phyloP scores from a whole-genome alignment of 208 protist genomes.

The Trypanosoma scelopori region DNA sequence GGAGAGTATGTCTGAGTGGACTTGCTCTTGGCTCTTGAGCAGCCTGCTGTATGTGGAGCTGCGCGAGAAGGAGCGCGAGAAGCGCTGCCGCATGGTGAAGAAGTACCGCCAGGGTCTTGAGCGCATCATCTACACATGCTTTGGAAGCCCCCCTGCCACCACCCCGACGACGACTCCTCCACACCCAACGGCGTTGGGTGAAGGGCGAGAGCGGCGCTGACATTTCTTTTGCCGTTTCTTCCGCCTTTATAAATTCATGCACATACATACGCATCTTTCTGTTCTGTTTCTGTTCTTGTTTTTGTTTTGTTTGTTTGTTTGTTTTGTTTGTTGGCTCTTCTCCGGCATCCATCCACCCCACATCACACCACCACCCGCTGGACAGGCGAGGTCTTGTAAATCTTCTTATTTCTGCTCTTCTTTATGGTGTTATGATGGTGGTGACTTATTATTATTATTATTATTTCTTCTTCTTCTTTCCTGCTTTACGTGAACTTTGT shows the following conservation, averaged over 20 bases:
- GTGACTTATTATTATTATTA: no score
- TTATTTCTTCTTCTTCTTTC: no score
- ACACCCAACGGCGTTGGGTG: no score
- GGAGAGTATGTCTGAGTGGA: neutral
- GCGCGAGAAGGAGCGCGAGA: neutral
- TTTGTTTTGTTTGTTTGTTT: neutral
- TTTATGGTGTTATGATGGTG: no score
- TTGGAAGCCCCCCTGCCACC: constrained; percentile 3
- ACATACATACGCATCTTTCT: neutral
- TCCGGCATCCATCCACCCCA: no score
- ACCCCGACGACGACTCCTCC: neutral
- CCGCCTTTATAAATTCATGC: no score
- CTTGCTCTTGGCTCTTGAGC: neutral
- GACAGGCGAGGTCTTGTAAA: no score
- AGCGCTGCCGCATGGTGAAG: constrained; percentile 2
- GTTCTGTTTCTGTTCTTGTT: neutral
- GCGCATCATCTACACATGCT: constrained; percentile 16
- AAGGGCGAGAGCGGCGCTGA: no score
- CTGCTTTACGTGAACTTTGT: no score
- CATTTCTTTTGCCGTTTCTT: no score
- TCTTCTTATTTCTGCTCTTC: no score
- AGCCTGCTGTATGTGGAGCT: neutral
- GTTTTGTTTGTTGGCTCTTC: neutral
- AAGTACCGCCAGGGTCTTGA: constrained; percentile 21
- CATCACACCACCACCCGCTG: no score